phyloP scores from a whole-genome alignment of 1,139 yeast species.

The Scheffersomyces stambukii region DNA sequence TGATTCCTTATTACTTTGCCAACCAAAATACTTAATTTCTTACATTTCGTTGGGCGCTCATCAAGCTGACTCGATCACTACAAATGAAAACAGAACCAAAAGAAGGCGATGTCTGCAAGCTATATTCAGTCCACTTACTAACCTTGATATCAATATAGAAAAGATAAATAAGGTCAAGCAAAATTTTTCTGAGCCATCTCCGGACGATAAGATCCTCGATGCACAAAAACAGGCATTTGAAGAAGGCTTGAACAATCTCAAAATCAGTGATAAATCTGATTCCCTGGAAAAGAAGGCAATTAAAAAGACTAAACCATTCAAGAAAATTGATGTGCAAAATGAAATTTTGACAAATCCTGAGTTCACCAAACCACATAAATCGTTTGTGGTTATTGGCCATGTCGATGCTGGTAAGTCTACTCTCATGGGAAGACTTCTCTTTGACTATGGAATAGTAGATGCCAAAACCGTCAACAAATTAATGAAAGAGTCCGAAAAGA shows the following conservation, averaged over 20 bases:
- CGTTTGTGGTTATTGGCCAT: constrained; percentile 90
- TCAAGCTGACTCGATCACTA: constrained; percentile 4
- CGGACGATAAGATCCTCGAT: constrained; percentile 67
- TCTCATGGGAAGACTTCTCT: constrained; percentile 80
- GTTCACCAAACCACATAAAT: constrained; percentile 56
- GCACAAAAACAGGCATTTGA: constrained; percentile 59
- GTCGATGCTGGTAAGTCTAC: constrained; percentile 99
- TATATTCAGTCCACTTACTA: constrained; percentile 35
- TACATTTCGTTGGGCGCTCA: constrained; percentile 14
- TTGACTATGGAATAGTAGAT: constrained; percentile 79
- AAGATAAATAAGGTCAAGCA: constrained; percentile 41
- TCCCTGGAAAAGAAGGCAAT: constrained; percentile 3
- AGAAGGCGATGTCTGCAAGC: constrained; percentile 19
- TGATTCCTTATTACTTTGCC: constrained; percentile 14
- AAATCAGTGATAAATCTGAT: constrained; percentile 9
- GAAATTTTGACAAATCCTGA: constrained; percentile 35
- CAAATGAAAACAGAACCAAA: constrained; percentile 7
- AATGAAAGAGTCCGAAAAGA: constrained; percentile 72
- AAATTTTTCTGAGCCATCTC: constrained; percentile 71
- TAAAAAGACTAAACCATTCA: constrained; percentile 37
- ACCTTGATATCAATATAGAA: constrained; percentile 38
- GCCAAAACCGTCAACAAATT: constrained; percentile 71
- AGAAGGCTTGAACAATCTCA: constrained; percentile 30
- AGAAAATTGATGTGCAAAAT: constrained; percentile 33
- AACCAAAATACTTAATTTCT: constrained; percentile 17